Percentiles rank a stretch among this genome's conserved stretches.
These are phyloP conservation scores for Yamadazyma scolyti DNA, from an alignment of 805 yeast genomes.

Conservation along the genomic window DNA sequence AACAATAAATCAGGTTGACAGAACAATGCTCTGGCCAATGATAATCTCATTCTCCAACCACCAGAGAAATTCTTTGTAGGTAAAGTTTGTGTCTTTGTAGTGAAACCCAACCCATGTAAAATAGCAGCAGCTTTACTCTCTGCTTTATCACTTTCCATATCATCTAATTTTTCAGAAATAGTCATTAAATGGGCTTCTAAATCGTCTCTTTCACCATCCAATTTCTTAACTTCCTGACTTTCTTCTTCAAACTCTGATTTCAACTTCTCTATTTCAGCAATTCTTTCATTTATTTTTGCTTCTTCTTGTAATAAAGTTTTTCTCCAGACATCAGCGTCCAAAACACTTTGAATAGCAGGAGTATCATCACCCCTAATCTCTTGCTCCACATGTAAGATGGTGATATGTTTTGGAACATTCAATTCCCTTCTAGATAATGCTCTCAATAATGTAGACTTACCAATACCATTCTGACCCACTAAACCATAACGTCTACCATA, in stretches of 20 bases:
- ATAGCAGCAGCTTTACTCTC: conserved; percentile 96
- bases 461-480: conserved; percentile 99
- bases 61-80: conserved; percentile 94
- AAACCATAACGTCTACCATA: conserved; percentile 95
- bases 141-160: conserved; percentile 97
- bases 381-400: conserved; percentile 96
- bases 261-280: conserved; percentile 69
- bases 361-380: conserved; percentile 94
- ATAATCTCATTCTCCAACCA: conserved; percentile 99
- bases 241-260: conserved; percentile 72
- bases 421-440: conserved; percentile 94
- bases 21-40: conserved; percentile 96
- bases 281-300: conserved; percentile 64
- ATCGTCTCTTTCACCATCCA: conserved; percentile 90
- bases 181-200: conserved; percentile 74
- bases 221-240: conserved; percentile 65
- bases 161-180: conserved; percentile 75
- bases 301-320: conserved; percentile 82
- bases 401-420: conserved; percentile 90
- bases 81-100: conserved; percentile 74
- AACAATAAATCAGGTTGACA: conserved; percentile 92
- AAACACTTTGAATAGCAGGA: conserved; percentile 87
- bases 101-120: conserved; percentile 88
- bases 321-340: conserved; percentile 99
- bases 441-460: conserved; percentile 89